Conservation (phyloP, 2,329 filamentous ascomycete genomes). For the Metarhizium guizhouense region DNA sequence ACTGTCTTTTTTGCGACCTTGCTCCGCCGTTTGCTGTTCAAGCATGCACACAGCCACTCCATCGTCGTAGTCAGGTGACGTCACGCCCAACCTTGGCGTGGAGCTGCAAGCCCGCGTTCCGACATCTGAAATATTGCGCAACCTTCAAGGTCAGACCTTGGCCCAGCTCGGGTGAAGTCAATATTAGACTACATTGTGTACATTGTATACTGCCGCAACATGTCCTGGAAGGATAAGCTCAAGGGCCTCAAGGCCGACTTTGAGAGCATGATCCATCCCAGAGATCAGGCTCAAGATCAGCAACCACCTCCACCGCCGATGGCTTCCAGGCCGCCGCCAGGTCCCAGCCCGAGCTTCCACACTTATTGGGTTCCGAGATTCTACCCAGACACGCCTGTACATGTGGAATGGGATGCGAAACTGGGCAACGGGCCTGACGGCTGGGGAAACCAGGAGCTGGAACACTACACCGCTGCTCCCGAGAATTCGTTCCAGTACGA, state of each 20-base stretch:
- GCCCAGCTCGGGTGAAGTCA: not conserved
- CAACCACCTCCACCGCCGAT: slow-evolving; percentile 12
- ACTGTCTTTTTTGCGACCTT: no score
- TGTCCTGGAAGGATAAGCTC: slow-evolving; percentile 29
- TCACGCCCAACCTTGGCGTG: no score
- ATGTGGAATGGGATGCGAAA: slow-evolving; percentile 44
- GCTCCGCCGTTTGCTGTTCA: no score
- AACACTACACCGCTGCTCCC: slow-evolving; percentile 43
- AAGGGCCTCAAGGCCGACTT: slow-evolving; percentile 30
- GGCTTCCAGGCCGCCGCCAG: slow-evolving; percentile 10
- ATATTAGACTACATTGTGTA: not conserved
- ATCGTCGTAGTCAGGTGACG: no score
- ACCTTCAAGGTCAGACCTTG: no score
- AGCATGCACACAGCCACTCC: no score
- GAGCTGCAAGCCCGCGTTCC: no score
- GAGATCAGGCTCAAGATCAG: slow-evolving; percentile 11
- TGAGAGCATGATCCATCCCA: slow-evolving; percentile 24
- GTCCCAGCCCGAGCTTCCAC: slow-evolving; percentile 5
- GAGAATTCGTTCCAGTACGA: slow-evolving; percentile 44
- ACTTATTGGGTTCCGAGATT: slow-evolving; percentile 47
- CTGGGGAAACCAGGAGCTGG: slow-evolving; percentile 53
- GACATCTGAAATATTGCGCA: no score
- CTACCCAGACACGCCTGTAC: slow-evolving; percentile 34
- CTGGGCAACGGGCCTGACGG: slow-evolving; percentile 46
- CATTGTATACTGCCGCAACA: slow-evolving; percentile 4